Base-by-base conservation (phyloP, 106 monocot genomes). In the Allium cepa region DNA sequence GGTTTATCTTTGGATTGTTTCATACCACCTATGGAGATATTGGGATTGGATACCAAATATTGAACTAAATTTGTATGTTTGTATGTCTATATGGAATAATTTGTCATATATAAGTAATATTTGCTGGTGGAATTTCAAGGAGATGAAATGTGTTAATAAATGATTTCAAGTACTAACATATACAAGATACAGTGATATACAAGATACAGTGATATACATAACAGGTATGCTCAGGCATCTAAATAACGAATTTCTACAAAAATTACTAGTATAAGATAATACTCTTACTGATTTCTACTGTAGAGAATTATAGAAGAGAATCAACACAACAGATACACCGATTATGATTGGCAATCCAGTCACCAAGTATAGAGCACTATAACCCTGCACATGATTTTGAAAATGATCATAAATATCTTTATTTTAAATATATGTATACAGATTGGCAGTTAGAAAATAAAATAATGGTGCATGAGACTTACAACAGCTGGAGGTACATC, bases 231-330 rank as follows among this genome's bases (percentile, higher is more conserved):
- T 36, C 36, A 36, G 36, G 36, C 36, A 36, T 36, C 36, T 4
- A 36, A 36, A 36, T 36, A 36, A 36, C 36, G 36, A 36, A 36
- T 36, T 36, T 36, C 36, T 36, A 36, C 36, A 36, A 36, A 36
- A 36, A 36, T 50, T 66, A 53, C 26, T 46, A 56, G 2, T 10
- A 56, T 56, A 36, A 46, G 49, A 56, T n/a, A 10, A 56, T 10
- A 17, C 4, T 46, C 17, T 50, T 10, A 56, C 53, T 15, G 9
- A 45, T 46, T 46, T 5, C 71, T 75, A 91, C 73, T 95, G 95
- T 10, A 95, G 88, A 78, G 95, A 95, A 82, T 95, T 95, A 69
- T 91, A 95, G 81, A 95, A 95, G 66, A 95, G 83, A 57, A 95
- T 86, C 59, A 95, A 72, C 36, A 95, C 85, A 16, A 95, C 95